Percentiles rank a stretch among this genome's conserved stretches.
phyloP scores from a whole-genome alignment of 2,329 filamentous ascomycete species.

The Hypoxylon sp. region DNA sequence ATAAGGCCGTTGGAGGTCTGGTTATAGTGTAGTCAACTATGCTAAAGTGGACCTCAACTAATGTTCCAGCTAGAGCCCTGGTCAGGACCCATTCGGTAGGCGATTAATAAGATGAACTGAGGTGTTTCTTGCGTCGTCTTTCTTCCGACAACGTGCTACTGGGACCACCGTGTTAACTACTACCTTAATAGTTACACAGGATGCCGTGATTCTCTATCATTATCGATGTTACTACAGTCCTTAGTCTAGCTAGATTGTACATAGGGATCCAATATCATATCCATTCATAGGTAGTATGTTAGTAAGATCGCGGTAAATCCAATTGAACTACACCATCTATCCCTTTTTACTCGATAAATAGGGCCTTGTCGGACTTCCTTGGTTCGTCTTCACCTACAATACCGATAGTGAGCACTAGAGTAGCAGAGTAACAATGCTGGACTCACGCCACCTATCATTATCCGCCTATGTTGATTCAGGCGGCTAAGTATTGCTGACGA shows the following conservation, averaged over 20 bases:
- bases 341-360: conserved; percentile 18
- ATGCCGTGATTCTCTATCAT: conserved; percentile 16
- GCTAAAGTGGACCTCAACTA: conserved; percentile 20
- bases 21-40: conserved; percentile 18
- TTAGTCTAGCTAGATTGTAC: conserved; percentile 2
- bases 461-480: conserved; percentile 35
- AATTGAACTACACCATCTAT: conserved; percentile 32
- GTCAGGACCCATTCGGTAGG: conserved; percentile 24
- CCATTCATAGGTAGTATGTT: neutral
- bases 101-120: conserved; percentile 32
- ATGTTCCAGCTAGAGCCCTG: conserved; percentile 35
- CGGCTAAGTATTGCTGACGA: conserved; percentile 42
- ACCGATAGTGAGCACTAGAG: conserved; percentile 19
- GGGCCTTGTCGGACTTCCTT: conserved; percentile 11
- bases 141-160: conserved; percentile 42
- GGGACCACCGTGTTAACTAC: conserved; percentile 43
- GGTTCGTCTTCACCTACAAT: conserved; percentile 21
- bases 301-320: conserved; percentile 15
- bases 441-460: conserved; percentile 36
- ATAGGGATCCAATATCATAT: conserved; percentile 7
- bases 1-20: conserved; percentile 12
- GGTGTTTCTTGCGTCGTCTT: conserved; percentile 37
- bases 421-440: conserved; percentile 19
- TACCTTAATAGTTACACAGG: conserved; percentile 39
- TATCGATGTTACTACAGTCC: conserved; percentile 4